Conservation (phyloP, 2,329 filamentous ascomycete species). For the Xylariaceae sp. region DNA sequence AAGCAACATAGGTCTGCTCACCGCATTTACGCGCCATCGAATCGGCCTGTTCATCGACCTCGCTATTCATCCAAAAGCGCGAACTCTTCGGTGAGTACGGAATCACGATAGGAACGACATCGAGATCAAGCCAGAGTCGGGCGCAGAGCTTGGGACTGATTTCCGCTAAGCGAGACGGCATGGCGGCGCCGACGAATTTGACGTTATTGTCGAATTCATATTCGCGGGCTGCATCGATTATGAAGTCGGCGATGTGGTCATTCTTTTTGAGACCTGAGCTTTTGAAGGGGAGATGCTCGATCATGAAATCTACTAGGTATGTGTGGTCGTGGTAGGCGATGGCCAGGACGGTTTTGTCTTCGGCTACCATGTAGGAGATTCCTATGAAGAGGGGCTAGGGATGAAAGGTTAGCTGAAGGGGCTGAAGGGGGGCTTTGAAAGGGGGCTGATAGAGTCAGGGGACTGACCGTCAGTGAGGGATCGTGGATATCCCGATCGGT, state of each 20-base stretch:
- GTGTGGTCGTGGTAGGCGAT: constrained; percentile 68
- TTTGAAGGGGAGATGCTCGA: constrained; percentile 48
- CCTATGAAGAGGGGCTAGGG: constrained; percentile 56
- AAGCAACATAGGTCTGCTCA: not conserved
- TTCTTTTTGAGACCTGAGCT: constrained; percentile 32
- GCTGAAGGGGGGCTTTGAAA: not conserved
- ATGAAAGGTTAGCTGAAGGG: not conserved
- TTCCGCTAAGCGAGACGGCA: constrained; percentile 54
- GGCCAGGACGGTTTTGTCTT: constrained; percentile 52
- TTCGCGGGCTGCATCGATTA: constrained; percentile 49
- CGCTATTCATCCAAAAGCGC: constrained; percentile 47
- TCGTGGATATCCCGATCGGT: constrained; percentile 28
- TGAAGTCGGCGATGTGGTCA: constrained; percentile 52
- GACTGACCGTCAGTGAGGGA: constrained; percentile 41
- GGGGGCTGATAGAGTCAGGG: not conserved
- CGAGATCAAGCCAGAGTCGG: constrained; percentile 68
- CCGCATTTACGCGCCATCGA: constrained; percentile 70
- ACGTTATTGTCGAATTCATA: constrained; percentile 62
- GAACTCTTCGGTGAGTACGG: constrained; percentile 38
- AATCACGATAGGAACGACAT: constrained; percentile 67
- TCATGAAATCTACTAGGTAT: constrained; percentile 67
- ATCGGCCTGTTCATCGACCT: constrained; percentile 76
- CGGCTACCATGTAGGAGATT: constrained; percentile 50
- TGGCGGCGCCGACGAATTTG: constrained; percentile 71
- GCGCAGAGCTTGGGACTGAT: constrained; percentile 62